A percentile compares a stretch with the other conserved stretches of the same genome.
Evolutionary conservation across 2,329 filamentous ascomycete species (phyloP).

Genomic region (Penicillium occitanis): DNA sequence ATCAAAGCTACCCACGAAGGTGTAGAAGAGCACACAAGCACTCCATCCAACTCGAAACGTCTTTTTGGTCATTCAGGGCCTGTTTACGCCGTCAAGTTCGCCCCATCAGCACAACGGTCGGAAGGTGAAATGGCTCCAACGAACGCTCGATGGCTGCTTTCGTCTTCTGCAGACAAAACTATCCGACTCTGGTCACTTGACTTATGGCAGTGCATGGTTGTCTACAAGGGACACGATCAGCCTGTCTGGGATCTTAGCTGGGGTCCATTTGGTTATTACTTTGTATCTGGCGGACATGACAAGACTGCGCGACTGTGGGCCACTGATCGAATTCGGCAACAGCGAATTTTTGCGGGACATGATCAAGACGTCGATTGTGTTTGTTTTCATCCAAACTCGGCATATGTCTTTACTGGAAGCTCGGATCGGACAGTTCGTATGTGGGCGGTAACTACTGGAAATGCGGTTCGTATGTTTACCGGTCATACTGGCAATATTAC

Average conservation of each 20-base stretch:
- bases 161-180: constrained; percentile 81
- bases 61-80: constrained; percentile 86
- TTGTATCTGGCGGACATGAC: constrained; percentile 82
- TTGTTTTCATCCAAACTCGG: constrained; percentile 92
- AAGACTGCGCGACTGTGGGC: constrained; percentile 88
- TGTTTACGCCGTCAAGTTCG: constrained; percentile 87
- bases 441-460: constrained; percentile 90
- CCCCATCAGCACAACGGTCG: constrained; percentile 61
- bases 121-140: constrained; percentile 55
- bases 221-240: constrained; percentile 90
- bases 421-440: constrained; percentile 93
- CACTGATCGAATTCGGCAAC: constrained; percentile 85
- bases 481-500: constrained; percentile 88
- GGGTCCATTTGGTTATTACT: constrained; percentile 95
- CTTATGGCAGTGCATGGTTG: constrained; percentile 84
- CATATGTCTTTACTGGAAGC: constrained; percentile 90
- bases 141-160: constrained; percentile 74
- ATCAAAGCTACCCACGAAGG: constrained; percentile 67
- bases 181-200: constrained; percentile 92
- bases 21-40: constrained; percentile 56
- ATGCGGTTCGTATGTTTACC: constrained; percentile 85
- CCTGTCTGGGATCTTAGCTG: constrained; percentile 86
- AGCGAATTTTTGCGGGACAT: constrained; percentile 86
- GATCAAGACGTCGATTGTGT: constrained; percentile 89
- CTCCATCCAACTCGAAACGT: constrained; percentile 70